These are phyloP conservation scores for Diplodia mutila DNA, from an alignment of 2,329 filamentous ascomycete species.

Conservation along the genomic window DNA sequence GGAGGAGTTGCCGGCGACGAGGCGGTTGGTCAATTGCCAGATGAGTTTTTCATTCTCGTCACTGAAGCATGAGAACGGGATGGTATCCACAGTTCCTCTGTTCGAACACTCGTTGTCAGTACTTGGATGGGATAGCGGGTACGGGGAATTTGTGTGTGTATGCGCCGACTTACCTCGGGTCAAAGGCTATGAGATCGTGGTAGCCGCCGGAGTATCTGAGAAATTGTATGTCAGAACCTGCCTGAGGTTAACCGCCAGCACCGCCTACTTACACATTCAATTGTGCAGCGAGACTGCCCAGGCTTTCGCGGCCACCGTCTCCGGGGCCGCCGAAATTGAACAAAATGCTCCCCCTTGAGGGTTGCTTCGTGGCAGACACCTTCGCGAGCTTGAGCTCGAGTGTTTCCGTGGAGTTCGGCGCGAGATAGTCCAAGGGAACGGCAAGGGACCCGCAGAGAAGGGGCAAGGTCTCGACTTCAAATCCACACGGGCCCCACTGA, in stretches of 20 bases:
- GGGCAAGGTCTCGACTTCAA: background rate
- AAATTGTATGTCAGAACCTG: background rate
- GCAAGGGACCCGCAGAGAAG: slow-evolving; percentile 37
- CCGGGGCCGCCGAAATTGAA: slow-evolving; percentile 35
- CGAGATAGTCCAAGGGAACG: slow-evolving; percentile 43
- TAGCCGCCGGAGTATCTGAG: slow-evolving; percentile 25
- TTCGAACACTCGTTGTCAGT: background rate
- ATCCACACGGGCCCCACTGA: background rate
- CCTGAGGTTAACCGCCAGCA: background rate
- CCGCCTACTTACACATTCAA: background rate
- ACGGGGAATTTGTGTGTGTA: too few relatives aligned
- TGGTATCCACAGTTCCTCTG: slow-evolving; percentile 21
- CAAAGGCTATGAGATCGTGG: slow-evolving; percentile 28
- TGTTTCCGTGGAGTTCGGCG: slow-evolving; percentile 29
- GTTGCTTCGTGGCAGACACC: slow-evolving; percentile 28
- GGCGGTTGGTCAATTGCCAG: background rate
- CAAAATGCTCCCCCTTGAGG: slow-evolving; percentile 30
- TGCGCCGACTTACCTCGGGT: slow-evolving; percentile 6
- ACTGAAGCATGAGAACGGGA: slow-evolving; percentile 29
- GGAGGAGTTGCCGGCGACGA: slow-evolving; percentile 20
- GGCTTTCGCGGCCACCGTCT: background rate
- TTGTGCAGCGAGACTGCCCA: background rate
- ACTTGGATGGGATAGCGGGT: rapidly evolving
- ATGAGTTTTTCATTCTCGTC: background rate
- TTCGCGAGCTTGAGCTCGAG: slow-evolving; percentile 29